Conservation (phyloP, 164 flowering plant genomes). For the Hamamelis virginiana region DNA sequence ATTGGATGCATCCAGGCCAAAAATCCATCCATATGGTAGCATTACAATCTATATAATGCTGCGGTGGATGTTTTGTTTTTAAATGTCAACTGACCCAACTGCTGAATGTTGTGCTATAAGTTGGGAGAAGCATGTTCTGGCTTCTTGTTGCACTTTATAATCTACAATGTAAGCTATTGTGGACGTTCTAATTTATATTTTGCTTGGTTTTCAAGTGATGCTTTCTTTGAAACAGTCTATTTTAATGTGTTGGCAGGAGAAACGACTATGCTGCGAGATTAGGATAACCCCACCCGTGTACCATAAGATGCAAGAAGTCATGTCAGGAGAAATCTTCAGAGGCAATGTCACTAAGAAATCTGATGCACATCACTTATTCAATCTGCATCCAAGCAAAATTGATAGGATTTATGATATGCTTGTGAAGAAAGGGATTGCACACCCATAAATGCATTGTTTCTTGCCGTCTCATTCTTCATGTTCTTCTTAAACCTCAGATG, state of each 20-base stretch:
- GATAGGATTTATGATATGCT: constrained; percentile 44
- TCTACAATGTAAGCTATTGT: background rate
- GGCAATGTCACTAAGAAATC: constrained; percentile 35
- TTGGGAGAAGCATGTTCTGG: background rate
- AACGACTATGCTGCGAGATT: constrained; percentile 34
- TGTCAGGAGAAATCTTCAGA: constrained; percentile 24
- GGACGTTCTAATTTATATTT: background rate
- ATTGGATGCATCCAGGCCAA: background rate
- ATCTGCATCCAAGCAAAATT: constrained; percentile 29
- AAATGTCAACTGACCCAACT: background rate
- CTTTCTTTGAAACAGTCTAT: background rate
- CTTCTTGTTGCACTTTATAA: too few species aligned
- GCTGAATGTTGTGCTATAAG: background rate
- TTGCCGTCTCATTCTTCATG: background rate
- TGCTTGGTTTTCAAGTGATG: background rate
- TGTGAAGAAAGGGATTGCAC: constrained; percentile 36
- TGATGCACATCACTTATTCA: constrained; percentile 38
- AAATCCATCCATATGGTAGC: background rate
- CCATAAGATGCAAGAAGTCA: constrained; percentile 31
- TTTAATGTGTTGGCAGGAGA: constrained; percentile 30
- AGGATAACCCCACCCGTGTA: constrained; percentile 29
- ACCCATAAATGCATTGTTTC: constrained; percentile 10
- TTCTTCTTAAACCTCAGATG: too few species aligned
- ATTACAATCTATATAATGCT: background rate
- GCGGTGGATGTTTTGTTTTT: background rate